Evolutionary conservation across 1,284 basidiomycete genomes (phyloP), one percentile per base, ranked within the genome.

Genomic region (Ustilago nuda): DNA sequence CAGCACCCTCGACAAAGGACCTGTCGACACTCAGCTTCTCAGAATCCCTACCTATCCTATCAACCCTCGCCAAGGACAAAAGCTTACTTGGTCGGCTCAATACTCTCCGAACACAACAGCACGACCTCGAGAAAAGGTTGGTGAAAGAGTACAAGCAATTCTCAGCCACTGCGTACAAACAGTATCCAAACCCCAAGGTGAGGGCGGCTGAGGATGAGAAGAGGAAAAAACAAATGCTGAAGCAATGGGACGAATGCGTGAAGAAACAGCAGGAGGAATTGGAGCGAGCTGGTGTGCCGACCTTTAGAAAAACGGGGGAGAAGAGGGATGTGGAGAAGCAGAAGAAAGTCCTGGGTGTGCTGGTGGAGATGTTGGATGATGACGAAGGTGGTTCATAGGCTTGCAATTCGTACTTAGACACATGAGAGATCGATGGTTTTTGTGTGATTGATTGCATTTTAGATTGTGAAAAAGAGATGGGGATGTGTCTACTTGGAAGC

Each of bases 351-450:
- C 17, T 71, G 7, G 39, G 35, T 1, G 72, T 75, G 45, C 30
- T 69, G 39, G 66, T 58, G 13, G 64, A 69, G 32, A 75, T 75
- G 72, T 8, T 75, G 23, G 72, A 75, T 23, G 72, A 74, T 12
- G 43, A 37, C 8, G 57, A 33, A 12, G 30, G 19, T 7, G 35
- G 11, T 12, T 13, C n/a, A 27, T 27, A 27, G 23, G 23, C 3
- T 27, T 27, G 23, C 23, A 27, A 27, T 27, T 27, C 23, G 2
- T 27, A 27, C 23, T 27, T 27, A 27, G 23, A 27, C 23, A 27
- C 6, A 48, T 3, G 11, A 41, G n/a, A 50, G n/a, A 27, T 50
- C 23, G 27, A 27, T 50, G 48, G 48, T 19, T 19, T 4, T 15
- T n/a, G 36, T 32, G 11, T 45, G 19, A 45, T 23, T 7, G n/a